Conservation (phyloP, 2,329 filamentous ascomycete species). For the Parafenestella ontariensis region DNA sequence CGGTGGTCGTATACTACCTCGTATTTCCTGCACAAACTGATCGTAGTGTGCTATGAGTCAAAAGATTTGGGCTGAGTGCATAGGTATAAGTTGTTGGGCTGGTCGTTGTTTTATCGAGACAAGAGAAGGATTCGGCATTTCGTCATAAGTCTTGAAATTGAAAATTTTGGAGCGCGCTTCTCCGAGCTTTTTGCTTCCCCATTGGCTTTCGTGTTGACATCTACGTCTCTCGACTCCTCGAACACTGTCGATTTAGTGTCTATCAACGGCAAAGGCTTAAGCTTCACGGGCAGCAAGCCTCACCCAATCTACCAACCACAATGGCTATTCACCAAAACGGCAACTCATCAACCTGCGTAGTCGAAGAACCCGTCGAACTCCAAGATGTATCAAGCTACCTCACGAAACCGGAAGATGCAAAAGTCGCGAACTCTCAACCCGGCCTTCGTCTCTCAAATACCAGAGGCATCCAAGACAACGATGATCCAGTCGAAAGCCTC, state of each 20-base stretch:
- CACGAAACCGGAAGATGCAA: slow-evolving; percentile 28
- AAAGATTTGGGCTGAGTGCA: neutral
- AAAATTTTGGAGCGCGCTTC: neutral
- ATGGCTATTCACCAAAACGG: slow-evolving; percentile 40
- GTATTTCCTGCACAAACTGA: neutral
- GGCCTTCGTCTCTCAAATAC: slow-evolving; percentile 26
- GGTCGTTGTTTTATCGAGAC: neutral
- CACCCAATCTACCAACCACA: neutral
- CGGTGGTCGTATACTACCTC: neutral
- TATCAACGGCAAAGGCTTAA: neutral
- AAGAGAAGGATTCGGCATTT: neutral
- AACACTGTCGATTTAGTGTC: no score
- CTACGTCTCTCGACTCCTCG: no score
- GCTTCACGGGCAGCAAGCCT: no score
- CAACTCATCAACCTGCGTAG: slow-evolving; percentile 43
- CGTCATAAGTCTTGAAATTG: neutral
- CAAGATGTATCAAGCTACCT: slow-evolving; percentile 35
- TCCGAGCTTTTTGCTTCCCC: neutral
- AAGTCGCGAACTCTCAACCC: slow-evolving; percentile 15
- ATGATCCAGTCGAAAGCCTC: slow-evolving; percentile 49
- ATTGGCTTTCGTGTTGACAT: no score
- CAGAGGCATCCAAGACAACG: slow-evolving; percentile 12
- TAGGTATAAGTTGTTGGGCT: neutral
- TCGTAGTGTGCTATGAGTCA: neutral
- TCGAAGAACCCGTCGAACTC: slow-evolving; percentile 41